Evolutionary conservation across 2,329 filamentous ascomycete species (phyloP), one percentile per base, ranked within the genome.

Genomic region (Curvularia eragrostidis): DNA sequence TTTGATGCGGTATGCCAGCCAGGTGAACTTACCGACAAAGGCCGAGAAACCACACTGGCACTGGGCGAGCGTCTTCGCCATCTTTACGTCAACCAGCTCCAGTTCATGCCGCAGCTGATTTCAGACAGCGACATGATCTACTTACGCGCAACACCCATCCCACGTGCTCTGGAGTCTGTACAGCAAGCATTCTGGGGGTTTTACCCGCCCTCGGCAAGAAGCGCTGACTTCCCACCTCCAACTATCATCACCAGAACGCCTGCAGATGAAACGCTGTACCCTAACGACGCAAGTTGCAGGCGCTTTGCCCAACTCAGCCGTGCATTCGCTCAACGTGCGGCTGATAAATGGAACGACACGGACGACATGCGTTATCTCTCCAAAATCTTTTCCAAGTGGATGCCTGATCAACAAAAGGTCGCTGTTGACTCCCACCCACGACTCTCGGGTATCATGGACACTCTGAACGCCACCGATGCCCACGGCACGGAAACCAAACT

Each of bases 401-500:
- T 98, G 91, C 91, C 92, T 0, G 83, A 87, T 7, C 83, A 83
- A 44, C 74, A 75, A 28, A 83, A 84, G 38, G 88, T 97, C 8
- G 91, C 90, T 24, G 91, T 98, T 8, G 93, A 97, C 75, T 89
- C 88, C 1, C 89, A 89, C 58, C 95, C 95, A 0, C 84, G 93
- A 43, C 82, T 98, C 12, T 93, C 88, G 5, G 95, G 95, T 52
- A 89, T 99, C 69, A 92, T 96, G 90, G 95, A 99, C 78, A 95
- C 91, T 0, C 85, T 98, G 71, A 98, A 97, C 73, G 87, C 91
- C 6, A 96, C 92, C 0, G 82, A 90, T 12, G 94, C 93, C 2
- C 95, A 98, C 74, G 91, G 91, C 0, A 86, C 90, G 0, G 84
- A 85, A 10, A 97, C 93, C 0, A 87, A 84, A 44, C 83, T 98